Conservation (phyloP, 2,329 filamentous ascomycete genomes). For the Teratosphaeria gauchensis region DNA sequence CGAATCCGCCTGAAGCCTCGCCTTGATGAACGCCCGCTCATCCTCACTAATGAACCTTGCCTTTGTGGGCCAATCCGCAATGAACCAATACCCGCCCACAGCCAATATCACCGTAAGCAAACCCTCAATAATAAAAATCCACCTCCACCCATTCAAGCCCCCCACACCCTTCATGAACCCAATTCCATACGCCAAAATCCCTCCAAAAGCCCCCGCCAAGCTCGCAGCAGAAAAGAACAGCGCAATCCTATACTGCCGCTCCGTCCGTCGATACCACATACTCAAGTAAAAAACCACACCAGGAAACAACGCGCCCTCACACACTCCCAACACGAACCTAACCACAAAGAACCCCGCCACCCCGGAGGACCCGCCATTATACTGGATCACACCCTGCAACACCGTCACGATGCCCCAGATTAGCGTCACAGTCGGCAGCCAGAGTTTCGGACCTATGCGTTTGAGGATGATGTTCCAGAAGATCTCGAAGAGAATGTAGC, state of each 20-base stretch:
- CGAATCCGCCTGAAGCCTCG: conserved; percentile 56
- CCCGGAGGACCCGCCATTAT: conserved; percentile 12
- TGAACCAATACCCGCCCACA: background rate
- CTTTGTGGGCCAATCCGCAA: conserved; percentile 36
- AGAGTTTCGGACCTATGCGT: conserved; percentile 34
- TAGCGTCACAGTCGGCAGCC: conserved; percentile 31
- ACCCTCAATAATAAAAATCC: conserved; percentile 44
- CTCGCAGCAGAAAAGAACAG: conserved; percentile 46
- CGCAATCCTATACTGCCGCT: conserved; percentile 57
- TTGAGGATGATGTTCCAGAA: conserved; percentile 36
- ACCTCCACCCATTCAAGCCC: conserved; percentile 47
- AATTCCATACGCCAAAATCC: conserved; percentile 43
- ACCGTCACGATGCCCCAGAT: conserved; percentile 29
- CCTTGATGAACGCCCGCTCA: conserved; percentile 51
- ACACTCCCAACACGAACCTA: conserved; percentile 31
- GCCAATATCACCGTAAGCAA: conserved; percentile 24
- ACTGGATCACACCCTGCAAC: conserved; percentile 22
- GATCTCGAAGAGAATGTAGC: conserved; percentile 54
- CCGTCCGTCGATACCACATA: conserved; percentile 65
- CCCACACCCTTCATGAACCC: conserved; percentile 36
- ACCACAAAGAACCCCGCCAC: conserved; percentile 27
- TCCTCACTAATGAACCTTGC: conserved; percentile 42
- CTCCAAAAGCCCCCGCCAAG: conserved; percentile 44
- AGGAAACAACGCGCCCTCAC: conserved; percentile 47
- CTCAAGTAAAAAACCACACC: conserved; percentile 57